Evolutionary conservation across 345 rosid species (phyloP), one percentile per base, ranked within the genome.

Genomic region (Gossypium rotundifolium): DNA sequence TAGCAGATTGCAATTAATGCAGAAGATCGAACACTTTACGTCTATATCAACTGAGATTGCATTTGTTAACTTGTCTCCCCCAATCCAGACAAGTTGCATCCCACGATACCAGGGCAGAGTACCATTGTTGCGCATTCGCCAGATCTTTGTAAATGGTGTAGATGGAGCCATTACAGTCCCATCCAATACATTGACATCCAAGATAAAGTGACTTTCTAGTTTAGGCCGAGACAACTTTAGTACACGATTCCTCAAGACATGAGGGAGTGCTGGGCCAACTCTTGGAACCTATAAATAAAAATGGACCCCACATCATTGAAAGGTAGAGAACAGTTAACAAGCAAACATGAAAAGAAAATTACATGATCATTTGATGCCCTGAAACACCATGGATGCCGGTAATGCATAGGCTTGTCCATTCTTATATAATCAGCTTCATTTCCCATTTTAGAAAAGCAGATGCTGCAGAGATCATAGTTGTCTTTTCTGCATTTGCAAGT

Each of bases 61-160:
- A 61, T 69, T 74, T 64, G 83, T 77, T 78, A 93, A 84, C 59
- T 52, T 84, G 81, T 93, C 94, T 51, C 98, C 98, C 65, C 88
- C 96, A 54, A 85, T 90, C 93, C 96, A 93, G 74, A 88, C 83
- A 61, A 95, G 85, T 75, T 81, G 86, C 25, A 82, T 68, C 54
- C 96, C 96, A 23, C 11, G 82, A 3, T 83, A 87, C 99, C 99
- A 95, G 12, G 80, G 85, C 74, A 83, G 22, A 69, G 66, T 80
- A 54, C 99, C 99, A 79, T 61, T 87, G 86, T 95, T 95, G 70
- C 86, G 85, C 96, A 95, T 83, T 54, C 94, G 85, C 98, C 99
- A 95, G 54, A 93, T 88, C 89, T 95, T 95, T 16, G 91, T 95
- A 74, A 93, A 93, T 29, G 80, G 75, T 40, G 93, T 87, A 7